Base-by-base conservation (phyloP, 163 green algal genomes). In the Chlamydomonas reinhardtii region DNA sequence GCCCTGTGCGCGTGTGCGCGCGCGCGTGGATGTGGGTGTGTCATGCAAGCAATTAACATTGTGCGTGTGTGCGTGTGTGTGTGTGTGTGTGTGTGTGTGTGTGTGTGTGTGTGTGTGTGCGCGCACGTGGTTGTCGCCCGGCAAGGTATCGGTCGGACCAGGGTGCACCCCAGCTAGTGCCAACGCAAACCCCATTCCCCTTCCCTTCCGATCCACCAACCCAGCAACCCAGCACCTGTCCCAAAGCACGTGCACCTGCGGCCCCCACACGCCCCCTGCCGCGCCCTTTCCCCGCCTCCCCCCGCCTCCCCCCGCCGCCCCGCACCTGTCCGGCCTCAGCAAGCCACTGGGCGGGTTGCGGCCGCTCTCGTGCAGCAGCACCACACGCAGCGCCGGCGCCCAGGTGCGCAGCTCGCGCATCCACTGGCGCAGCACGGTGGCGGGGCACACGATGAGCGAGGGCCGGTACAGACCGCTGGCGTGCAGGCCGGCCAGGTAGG, bases 351-450 rank as follows among this genome's bases (percentile, higher is more conserved):
- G 71, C 43, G 85, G 78, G 85, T 27, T 88, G 34, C 74, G 69
- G 17, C 61, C 82, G 69, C 74, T 82, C 25, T 94, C 92, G 48
- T 95, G 92, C 76, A 94, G 52, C 65, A 95, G 32, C 31, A 94
- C 39, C 71, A 94, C 92, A 14, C 92, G 77, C 69, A 99, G 94
- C 1, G 72, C 81, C 48, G 97, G 97, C 61, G 64, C 74, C 89
- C 89, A 92, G 68, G 39, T 35, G 22, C 88, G 88, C 74, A 99
- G 89, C 94, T 99, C 98, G 0, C 95, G 83, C 88, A 98, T 90
- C 98, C 98, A 99, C 93, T 99, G 97, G 4, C 94, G 92, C 85
- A 99, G 89, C 75, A 99, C 93, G 4, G 98, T 99, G 34, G 97
- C 97, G 31, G 98, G 98, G 83, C 94, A 98, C 14, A 99, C 94